Percentiles rank a stretch among this genome's conserved stretches.
Conservation (phyloP, 345 rosid species). For the Populus deltoides region DNA sequence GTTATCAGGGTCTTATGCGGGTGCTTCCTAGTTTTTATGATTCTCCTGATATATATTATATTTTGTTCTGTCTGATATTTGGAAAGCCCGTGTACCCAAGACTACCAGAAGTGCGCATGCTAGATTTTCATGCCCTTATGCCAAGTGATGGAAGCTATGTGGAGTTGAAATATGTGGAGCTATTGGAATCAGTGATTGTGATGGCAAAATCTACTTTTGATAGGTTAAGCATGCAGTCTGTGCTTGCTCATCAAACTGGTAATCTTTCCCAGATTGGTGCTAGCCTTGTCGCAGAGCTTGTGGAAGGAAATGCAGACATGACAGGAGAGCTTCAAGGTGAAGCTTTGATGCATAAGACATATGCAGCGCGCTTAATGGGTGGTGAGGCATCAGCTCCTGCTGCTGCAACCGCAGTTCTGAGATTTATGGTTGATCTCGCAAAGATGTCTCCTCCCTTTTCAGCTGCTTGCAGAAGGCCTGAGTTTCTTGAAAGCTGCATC, state of each 20-base stretch:
- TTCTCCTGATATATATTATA: constrained; percentile 97
- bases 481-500: constrained; percentile 84
- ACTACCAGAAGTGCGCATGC: constrained; percentile 97
- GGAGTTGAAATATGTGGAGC: constrained; percentile 88
- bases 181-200: constrained; percentile 83
- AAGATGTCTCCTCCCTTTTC: constrained; percentile 96
- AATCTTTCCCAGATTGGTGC: constrained; percentile 85
- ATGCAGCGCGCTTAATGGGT: constrained; percentile 97
- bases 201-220: constrained; percentile 98
- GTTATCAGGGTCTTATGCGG: constrained; percentile 84
- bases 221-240: constrained; percentile 74
- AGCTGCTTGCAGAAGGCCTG: constrained; percentile 85
- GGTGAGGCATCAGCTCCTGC: constrained; percentile 99
- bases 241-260: constrained; percentile 90
- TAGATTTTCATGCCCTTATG: constrained; percentile 96
- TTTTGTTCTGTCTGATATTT: constrained; percentile 88
- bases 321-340: constrained; percentile 99
- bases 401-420: constrained; percentile 90
- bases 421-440: constrained; percentile 99
- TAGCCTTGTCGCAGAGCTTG: constrained; percentile 88
- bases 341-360: constrained; percentile 99
- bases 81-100: constrained; percentile 97
- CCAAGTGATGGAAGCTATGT: constrained; percentile 75
- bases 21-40: constrained; percentile 95
- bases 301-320: constrained; percentile 85